Conservation (phyloP, 257 asterid genomes). For the Solanum piurae region DNA sequence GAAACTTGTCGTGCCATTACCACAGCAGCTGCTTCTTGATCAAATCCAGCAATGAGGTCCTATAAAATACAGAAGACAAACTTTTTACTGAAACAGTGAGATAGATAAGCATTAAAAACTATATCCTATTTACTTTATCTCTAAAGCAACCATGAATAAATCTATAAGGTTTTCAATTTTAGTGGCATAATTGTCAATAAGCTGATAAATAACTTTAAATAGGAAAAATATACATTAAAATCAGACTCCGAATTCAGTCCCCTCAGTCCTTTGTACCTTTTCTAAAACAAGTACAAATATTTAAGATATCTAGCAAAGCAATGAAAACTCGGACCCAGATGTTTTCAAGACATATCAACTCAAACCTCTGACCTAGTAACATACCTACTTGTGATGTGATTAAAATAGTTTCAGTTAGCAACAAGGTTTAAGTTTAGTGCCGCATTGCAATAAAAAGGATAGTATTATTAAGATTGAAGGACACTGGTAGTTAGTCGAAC, state of each 20-base stretch:
- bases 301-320: neutral
- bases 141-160: neutral
- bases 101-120: neutral
- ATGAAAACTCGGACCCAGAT: neutral
- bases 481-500: neutral
- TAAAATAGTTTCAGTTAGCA: neutral
- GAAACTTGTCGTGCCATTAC: conserved; percentile 96
- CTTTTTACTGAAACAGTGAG: neutral
- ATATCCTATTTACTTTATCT: neutral
- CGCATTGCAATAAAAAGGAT: neutral
- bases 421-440: neutral
- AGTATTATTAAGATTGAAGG: neutral
- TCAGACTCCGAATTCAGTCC: neutral
- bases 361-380: neutral
- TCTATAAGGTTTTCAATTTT: neutral
- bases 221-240: neutral
- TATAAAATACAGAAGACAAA: conserved; percentile 22
- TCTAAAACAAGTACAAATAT: neutral
- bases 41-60: conserved; percentile 95
- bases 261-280: neutral
- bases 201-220: neutral
- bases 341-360: neutral
- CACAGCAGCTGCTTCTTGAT: conserved; percentile 98
- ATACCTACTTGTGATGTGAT: neutral
- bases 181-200: neutral